phyloP scores from a whole-genome alignment of 1,139 yeast genomes.

The Magnusiomyces suaveolens region DNA sequence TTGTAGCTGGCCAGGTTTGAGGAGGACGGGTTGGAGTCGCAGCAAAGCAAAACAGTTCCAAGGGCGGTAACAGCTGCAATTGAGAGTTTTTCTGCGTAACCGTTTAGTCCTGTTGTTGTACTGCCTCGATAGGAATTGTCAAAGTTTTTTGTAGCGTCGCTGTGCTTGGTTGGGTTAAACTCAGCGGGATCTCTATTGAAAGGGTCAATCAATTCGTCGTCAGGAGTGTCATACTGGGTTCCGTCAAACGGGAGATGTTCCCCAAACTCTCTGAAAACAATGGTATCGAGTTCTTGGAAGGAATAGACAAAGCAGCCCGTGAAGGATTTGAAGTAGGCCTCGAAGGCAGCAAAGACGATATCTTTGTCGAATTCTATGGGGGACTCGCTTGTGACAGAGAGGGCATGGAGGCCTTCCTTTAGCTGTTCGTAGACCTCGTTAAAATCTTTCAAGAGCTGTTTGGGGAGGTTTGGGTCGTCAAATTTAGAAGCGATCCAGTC shows the following conservation, averaged over 20 bases:
- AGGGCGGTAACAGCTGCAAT: background rate
- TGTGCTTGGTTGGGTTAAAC: background rate
- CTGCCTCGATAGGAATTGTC: too few species aligned
- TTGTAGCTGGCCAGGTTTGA: background rate
- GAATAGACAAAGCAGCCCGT: background rate
- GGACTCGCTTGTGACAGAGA: background rate
- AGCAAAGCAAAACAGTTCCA: background rate
- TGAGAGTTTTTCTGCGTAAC: constrained; percentile 3
- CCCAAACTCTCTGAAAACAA: constrained; percentile 2
- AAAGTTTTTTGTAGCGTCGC: background rate
- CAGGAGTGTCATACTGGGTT: background rate
- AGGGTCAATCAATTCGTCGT: background rate
- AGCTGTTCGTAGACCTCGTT: background rate
- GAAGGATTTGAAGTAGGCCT: background rate
- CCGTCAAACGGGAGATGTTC: constrained; percentile 1
- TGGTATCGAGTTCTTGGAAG: background rate
- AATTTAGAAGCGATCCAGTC: background rate
- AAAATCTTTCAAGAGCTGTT: background rate
- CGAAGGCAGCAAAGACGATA: background rate
- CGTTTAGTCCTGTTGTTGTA: background rate
- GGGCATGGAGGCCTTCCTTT: background rate
- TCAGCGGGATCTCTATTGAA: background rate
- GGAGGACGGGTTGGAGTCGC: background rate
- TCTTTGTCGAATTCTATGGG: constrained; percentile 3
- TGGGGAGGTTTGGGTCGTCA: background rate